A percentile compares a stretch with the other conserved stretches of the same genome.
Evolutionary conservation across 2,329 filamentous ascomycete species (phyloP).

Genomic region (Exophiala viscosa): DNA sequence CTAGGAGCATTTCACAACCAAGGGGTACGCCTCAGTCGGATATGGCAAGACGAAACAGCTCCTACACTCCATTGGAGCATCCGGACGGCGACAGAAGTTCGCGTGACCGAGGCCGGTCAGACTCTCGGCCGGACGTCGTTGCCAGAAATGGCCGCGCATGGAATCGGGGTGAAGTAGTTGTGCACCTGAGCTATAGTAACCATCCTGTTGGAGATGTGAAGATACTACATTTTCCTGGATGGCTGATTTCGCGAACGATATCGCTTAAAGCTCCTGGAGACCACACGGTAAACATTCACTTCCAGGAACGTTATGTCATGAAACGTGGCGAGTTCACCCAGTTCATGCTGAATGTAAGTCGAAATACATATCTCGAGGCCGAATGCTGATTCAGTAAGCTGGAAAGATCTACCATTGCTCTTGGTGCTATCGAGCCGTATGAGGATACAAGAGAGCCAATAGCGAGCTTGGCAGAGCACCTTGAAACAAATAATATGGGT

Average conservation of each 20-base stretch:
- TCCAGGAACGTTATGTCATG: conserved; percentile 12
- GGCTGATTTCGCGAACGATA: conserved; percentile 16
- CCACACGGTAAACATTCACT: conserved; percentile 12
- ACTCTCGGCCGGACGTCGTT: not conserved
- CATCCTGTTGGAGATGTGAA: conserved; percentile 21
- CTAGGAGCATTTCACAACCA: no score
- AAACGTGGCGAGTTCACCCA: not conserved
- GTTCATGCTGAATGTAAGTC: conserved; percentile 8
- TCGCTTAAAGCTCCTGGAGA: conserved; percentile 3
- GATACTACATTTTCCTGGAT: conserved; percentile 13
- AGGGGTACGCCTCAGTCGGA: no score
- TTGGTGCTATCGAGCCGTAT: conserved; percentile 14
- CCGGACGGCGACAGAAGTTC: no score
- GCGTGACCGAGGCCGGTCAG: not conserved
- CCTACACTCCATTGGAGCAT: no score
- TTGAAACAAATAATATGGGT: conserved; percentile 16
- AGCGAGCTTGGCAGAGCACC: conserved; percentile 13
- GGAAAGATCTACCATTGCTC: not conserved
- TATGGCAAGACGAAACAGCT: no score
- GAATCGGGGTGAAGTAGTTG: conserved; percentile 11
- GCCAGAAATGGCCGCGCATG: conserved; percentile 11
- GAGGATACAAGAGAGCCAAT: conserved; percentile 10
- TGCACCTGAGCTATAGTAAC: conserved; percentile 14
- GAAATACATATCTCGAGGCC: not conserved
- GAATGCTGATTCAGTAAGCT: conserved; percentile 6